Evolutionary conservation across 805 yeast genomes (phyloP).

Genomic region (Yarrowia alimentaria): DNA sequence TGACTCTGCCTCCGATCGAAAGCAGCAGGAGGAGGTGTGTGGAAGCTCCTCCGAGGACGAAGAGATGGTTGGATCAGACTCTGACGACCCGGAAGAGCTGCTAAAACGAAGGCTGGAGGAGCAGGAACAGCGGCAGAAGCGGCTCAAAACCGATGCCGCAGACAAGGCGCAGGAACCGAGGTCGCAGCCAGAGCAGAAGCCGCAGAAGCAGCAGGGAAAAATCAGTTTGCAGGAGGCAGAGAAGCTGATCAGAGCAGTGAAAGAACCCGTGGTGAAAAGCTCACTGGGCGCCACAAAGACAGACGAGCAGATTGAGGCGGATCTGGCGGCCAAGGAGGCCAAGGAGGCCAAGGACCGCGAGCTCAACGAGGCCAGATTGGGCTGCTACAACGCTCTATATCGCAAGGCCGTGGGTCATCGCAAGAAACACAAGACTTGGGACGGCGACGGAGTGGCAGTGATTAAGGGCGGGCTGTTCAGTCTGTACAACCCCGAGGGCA

Average conservation of each 20-base stretch:
- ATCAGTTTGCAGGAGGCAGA: neutral
- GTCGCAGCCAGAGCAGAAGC: neutral
- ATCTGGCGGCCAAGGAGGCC: neutral
- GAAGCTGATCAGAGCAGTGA: constrained; percentile 3
- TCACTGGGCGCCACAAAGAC: constrained; percentile 4
- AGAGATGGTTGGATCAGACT: no score
- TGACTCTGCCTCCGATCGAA: constrained; percentile 4
- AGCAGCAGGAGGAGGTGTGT: no score
- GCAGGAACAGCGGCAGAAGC: no score
- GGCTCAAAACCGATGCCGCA: no score
- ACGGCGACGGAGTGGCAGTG: constrained; percentile 76
- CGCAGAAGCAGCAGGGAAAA: neutral
- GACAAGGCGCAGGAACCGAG: neutral
- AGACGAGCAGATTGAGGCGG: constrained; percentile 15
- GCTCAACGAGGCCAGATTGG: constrained; percentile 1
- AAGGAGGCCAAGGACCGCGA: constrained; percentile 15
- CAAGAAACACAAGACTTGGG: constrained; percentile 91
- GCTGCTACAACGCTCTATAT: constrained; percentile 49
- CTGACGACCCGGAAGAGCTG: no score
- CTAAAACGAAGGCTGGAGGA: no score
- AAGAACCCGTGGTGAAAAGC: constrained; percentile 2
- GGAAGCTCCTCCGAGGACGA: constrained; percentile 17
- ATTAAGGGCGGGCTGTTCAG: constrained; percentile 33
- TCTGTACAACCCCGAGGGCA: constrained; percentile 28
- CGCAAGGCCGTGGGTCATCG: constrained; percentile 56